These are phyloP conservation scores for Astragalus glycyphyllos DNA, from an alignment of 306 rosid species.

Conservation along the genomic window DNA sequence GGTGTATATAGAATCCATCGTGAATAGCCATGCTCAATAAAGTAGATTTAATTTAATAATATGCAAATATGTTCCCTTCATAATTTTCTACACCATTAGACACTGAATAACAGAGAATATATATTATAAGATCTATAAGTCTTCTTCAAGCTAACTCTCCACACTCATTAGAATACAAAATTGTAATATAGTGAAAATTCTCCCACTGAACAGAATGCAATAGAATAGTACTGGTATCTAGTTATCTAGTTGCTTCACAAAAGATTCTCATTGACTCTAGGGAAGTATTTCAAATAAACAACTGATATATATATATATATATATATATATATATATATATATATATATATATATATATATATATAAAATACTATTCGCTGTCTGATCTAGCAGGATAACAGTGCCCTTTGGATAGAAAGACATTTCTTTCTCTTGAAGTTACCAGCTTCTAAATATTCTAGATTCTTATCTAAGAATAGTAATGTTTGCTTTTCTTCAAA, in stretches of 20 bases:
- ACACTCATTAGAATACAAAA: constrained; percentile 40
- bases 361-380: not conserved
- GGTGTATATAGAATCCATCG: no score
- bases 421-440: constrained; percentile 60
- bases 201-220: constrained; percentile 30
- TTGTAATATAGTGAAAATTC: constrained; percentile 31
- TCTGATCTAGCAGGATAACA: constrained; percentile 45
- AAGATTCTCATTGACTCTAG: constrained; percentile 52
- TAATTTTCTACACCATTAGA: constrained; percentile 10
- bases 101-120: constrained; percentile 23
- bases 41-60: constrained; percentile 31
- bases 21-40: not conserved
- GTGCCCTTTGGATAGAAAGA: constrained; percentile 39
- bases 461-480: constrained; percentile 49
- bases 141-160: constrained; percentile 33
- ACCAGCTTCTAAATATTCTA: constrained; percentile 51
- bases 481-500: constrained; percentile 60
- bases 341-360: no score
- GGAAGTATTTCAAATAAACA: constrained; percentile 36
- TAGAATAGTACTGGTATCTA: constrained; percentile 27
- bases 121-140: constrained; percentile 19
- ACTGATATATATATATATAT: constrained; percentile 18
- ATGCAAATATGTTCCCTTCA: constrained; percentile 22
- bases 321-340: no score
- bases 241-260: constrained; percentile 42